Percentiles rank a stretch among this genome's conserved stretches.
phyloP scores from a whole-genome alignment of 2,329 filamentous ascomycete species.

The Lizonia empirigonia region DNA sequence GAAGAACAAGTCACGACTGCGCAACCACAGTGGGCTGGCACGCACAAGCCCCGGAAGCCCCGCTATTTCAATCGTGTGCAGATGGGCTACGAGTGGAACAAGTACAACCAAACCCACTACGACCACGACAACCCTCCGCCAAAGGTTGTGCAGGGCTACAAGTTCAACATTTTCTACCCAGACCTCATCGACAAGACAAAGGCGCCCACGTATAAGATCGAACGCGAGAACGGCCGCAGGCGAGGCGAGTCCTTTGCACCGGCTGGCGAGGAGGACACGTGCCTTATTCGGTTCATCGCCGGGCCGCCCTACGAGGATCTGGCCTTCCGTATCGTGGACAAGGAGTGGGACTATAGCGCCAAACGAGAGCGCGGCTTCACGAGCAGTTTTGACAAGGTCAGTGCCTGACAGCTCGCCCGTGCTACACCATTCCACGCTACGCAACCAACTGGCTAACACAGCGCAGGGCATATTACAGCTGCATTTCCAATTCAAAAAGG shows the following conservation, averaged over 20 bases:
- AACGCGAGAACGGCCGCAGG: conserved; percentile 87
- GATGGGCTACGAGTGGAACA: conserved; percentile 99
- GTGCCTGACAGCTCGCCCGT: conserved; percentile 38
- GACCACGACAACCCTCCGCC: conserved; percentile 97
- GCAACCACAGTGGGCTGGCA: conserved; percentile 78
- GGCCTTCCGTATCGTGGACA: conserved; percentile 95
- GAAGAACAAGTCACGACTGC: conserved; percentile 77
- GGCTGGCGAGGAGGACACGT: conserved; percentile 95
- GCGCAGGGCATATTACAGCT: conserved; percentile 87
- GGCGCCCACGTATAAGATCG: conserved; percentile 94
- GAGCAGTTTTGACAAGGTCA: conserved; percentile 96
- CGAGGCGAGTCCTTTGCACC: conserved; percentile 91
- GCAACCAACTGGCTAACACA: conserved; percentile 33
- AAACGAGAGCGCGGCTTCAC: conserved; percentile 94
- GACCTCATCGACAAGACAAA: conserved; percentile 94
- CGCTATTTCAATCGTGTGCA: conserved; percentile 97
- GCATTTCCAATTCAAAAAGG: conserved; percentile 99
- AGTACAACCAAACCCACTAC: conserved; percentile 99
- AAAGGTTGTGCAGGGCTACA: conserved; percentile 98
- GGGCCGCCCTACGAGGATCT: conserved; percentile 96
- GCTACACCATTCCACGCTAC: neutral
- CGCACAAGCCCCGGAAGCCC: conserved; percentile 88
- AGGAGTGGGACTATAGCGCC: conserved; percentile 98
- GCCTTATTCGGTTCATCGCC: conserved; percentile 92
- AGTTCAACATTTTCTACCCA: conserved; percentile 99